Conservation (phyloP, 2,329 filamentous ascomycete species). For the Exophiala sp. region DNA sequence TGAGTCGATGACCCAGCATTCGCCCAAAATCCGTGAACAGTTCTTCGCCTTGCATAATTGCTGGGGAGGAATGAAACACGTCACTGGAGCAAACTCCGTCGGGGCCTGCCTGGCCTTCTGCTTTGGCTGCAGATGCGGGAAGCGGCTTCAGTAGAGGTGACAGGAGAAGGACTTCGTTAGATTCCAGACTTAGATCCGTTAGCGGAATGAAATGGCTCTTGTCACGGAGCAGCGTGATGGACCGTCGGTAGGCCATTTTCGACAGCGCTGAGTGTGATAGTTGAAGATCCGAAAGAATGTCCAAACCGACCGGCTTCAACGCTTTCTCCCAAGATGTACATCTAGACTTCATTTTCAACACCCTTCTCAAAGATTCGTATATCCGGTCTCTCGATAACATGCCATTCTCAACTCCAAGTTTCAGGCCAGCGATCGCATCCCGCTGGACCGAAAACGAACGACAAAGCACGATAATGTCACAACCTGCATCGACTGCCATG, state of each 20-base stretch:
- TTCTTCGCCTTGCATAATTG: constrained; percentile 82
- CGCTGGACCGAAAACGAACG: constrained; percentile 82
- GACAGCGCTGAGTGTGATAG: constrained; percentile 77
- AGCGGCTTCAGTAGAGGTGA: constrained; percentile 87
- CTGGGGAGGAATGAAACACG: constrained; percentile 53
- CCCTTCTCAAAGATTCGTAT: constrained; percentile 70
- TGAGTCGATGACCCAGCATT: constrained; percentile 75
- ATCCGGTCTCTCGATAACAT: constrained; percentile 79
- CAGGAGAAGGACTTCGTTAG: constrained; percentile 81
- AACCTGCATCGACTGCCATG: constrained; percentile 94
- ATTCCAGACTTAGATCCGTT: constrained; percentile 71
- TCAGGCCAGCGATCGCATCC: constrained; percentile 84
- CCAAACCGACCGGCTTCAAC: constrained; percentile 74
- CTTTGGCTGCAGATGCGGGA: constrained; percentile 65
- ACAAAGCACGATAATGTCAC: constrained; percentile 83
- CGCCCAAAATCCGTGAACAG: constrained; percentile 87
- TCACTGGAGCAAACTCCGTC: constrained; percentile 32
- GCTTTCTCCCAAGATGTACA: constrained; percentile 90
- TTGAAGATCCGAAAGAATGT: constrained; percentile 73
- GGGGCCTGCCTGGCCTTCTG: constrained; percentile 36
- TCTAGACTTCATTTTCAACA: constrained; percentile 73
- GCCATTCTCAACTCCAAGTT: constrained; percentile 81
- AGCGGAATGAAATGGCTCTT: constrained; percentile 80
- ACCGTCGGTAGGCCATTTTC: constrained; percentile 80
- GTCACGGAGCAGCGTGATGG: constrained; percentile 87